Conservation (phyloP, 2,329 filamentous ascomycete species). For the Beauveria pseudobassiana region DNA sequence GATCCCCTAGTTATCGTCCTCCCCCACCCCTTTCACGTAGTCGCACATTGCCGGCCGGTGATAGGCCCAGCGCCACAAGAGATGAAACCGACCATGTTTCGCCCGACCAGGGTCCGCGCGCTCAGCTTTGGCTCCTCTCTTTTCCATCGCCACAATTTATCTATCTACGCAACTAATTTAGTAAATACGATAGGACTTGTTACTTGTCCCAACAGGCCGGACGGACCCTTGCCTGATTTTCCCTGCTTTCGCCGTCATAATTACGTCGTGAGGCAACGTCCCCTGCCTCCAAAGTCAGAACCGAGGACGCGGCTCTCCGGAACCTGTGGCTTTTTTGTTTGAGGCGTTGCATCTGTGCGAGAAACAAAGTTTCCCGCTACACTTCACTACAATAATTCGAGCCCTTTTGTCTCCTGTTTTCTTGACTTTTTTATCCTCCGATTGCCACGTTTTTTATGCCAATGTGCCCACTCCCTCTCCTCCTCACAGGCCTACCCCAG, state of each 20-base stretch:
- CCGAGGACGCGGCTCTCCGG: neutral
- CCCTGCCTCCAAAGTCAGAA: neutral
- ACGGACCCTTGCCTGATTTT: neutral
- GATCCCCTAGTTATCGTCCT: neutral
- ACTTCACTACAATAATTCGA: neutral
- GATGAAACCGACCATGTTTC: conserved; percentile 22
- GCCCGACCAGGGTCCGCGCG: conserved; percentile 9
- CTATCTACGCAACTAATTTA: neutral
- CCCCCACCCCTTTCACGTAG: neutral
- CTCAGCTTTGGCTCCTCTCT: neutral
- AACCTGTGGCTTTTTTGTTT: neutral
- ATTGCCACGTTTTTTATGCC: no score
- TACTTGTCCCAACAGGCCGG: neutral
- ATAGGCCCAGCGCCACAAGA: conserved; percentile 15
- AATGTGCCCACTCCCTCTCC: no score
- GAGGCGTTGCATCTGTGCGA: conserved; percentile 2
- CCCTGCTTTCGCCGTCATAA: neutral
- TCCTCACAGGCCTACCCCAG: no score
- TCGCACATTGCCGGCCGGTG: neutral
- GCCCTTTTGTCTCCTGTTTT: no score
- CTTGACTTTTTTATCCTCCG: neutral
- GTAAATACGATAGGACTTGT: neutral
- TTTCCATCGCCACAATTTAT: neutral
- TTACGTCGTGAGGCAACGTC: neutral
- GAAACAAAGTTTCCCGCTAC: neutral